Evolutionary conservation across 1,284 basidiomycete species (phyloP), one percentile per base, ranked within the genome.

Genomic region (Phellopilus nigrolimitatus): DNA sequence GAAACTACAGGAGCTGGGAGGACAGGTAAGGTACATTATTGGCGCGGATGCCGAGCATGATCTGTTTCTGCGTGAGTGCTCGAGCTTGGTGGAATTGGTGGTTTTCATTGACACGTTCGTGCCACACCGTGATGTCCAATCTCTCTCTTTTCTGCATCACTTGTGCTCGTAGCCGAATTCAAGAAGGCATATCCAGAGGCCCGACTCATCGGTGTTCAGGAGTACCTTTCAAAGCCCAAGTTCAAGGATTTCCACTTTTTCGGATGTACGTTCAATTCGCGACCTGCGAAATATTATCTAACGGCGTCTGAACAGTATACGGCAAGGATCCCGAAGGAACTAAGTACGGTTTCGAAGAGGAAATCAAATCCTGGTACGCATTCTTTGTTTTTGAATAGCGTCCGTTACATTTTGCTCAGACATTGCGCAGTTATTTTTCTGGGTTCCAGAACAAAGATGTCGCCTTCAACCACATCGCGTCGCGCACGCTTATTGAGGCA

Each of bases 381-480:
- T 21, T 43, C 30, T 6, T 33, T 22, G 25, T 9, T 40, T 37
- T 45, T 51, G 22, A 33, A 43, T 37, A 17, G 37, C 24, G 8
- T 24, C 5, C 24, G 22, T 27, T 13, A 33, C n/a, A 28, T 56
- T 27, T 22, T n/a, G 15, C 40, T 19, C 15, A 34, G 3, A 22
- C 19, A 56, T 21, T 34, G 51, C 42, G 6, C 22, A 54, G 52
- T 62, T 90, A 86, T 64, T 93, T 95, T 62, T 76, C 88, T 10
- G 88, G 91, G 0, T 84, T 88, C 66, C 72, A 72, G 59, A 95
- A 93, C 66, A 84, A 91, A 64, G 95, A 97, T 57, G 80, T 97
- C 13, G 91, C 91, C 0, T 97, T 95, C 66, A 78, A 89, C 56
- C 95, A 98, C 64, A 70, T 74, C 12, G 76, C 82, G 0, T 87